These are phyloP conservation scores for Aureobasidium subglaciale DNA, from an alignment of 2,329 filamentous ascomycete genomes.

Conservation along the genomic window DNA sequence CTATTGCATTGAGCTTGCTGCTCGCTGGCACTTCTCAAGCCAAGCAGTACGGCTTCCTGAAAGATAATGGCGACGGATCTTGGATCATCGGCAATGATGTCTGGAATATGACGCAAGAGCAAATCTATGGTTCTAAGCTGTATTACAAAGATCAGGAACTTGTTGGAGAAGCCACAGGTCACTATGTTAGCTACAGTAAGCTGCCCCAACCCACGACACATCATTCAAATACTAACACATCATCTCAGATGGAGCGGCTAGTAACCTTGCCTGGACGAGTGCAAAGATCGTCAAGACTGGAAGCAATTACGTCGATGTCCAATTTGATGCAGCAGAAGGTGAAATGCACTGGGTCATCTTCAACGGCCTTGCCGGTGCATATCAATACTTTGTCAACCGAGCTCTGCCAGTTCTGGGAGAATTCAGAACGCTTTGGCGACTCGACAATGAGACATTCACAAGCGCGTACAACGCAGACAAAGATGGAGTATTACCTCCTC, in stretches of 20 bases:
- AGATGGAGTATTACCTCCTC: slow-evolving; percentile 39
- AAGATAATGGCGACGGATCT: slow-evolving; percentile 27
- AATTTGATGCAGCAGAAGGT: slow-evolving; percentile 41
- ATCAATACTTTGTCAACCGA: slow-evolving; percentile 49
- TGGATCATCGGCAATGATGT: slow-evolving; percentile 36
- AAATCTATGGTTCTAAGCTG: slow-evolving; percentile 34
- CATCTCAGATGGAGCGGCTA: slow-evolving; percentile 38
- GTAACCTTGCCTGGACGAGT: slow-evolving; percentile 42
- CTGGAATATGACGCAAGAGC: slow-evolving; percentile 37
- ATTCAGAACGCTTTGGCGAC: slow-evolving; percentile 44
- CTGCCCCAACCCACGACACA: neutral
- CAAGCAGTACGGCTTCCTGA: slow-evolving; percentile 23
- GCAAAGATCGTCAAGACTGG: slow-evolving; percentile 38
- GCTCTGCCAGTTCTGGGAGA: slow-evolving; percentile 43
- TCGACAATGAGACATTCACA: slow-evolving; percentile 44
- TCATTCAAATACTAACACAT: neutral
- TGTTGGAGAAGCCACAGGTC: slow-evolving; percentile 35
- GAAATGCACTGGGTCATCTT: slow-evolving; percentile 49
- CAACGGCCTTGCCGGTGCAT: slow-evolving; percentile 44
- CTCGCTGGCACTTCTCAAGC: neutral
- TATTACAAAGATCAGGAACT: slow-evolving; percentile 37
- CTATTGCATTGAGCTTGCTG: neutral
- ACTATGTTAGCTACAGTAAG: slow-evolving; percentile 41
- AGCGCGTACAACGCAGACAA: slow-evolving; percentile 40
- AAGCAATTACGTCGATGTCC: slow-evolving; percentile 41